Evolutionary conservation across 139 green algal species (phyloP).

Genomic region (Micractinium conductrix): DNA sequence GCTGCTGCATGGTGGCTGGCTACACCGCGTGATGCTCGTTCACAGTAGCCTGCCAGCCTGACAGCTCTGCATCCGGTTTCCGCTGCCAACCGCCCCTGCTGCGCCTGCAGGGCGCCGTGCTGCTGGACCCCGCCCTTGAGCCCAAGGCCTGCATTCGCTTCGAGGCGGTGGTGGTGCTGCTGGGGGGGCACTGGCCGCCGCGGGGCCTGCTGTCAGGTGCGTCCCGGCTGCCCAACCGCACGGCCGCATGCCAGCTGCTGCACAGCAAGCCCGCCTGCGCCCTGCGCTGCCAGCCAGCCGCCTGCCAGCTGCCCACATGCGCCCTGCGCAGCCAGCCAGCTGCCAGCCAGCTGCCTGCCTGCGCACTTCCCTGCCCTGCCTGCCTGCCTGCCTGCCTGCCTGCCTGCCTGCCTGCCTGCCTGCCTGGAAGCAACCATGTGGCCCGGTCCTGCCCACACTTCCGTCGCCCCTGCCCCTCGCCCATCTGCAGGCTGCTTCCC

Average conservation of each 20-base stretch:
- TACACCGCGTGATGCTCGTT: no score
- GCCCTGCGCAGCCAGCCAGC: no score
- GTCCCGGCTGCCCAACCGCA: background rate
- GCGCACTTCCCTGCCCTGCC: background rate
- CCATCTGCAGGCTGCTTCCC: conserved; percentile 19
- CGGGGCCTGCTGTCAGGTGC: conserved; percentile 79
- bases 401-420: no score
- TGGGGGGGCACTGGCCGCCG: conserved; percentile 79
- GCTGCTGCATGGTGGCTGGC: no score
- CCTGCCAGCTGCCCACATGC: no score
- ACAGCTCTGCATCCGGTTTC: no score
- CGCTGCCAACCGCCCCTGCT: no score
- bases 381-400: background rate
- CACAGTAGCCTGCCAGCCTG: no score
- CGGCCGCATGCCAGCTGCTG: background rate
- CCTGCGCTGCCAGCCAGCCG: no score
- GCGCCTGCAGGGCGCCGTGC: conserved; percentile 59
- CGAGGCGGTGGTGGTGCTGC: conserved; percentile 73
- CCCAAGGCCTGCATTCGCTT: conserved; percentile 62
- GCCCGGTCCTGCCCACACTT: background rate
- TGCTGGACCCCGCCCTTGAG: conserved; percentile 52
- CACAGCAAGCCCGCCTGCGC: background rate
- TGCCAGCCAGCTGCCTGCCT: no score
- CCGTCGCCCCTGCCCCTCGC: no score
- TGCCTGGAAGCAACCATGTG: background rate